A percentile compares a stretch with the other conserved stretches of the same genome.
These are phyloP conservation scores for Macrocystidia cucumis DNA, from an alignment of 1,284 basidiomycete genomes.

Conservation along the genomic window DNA sequence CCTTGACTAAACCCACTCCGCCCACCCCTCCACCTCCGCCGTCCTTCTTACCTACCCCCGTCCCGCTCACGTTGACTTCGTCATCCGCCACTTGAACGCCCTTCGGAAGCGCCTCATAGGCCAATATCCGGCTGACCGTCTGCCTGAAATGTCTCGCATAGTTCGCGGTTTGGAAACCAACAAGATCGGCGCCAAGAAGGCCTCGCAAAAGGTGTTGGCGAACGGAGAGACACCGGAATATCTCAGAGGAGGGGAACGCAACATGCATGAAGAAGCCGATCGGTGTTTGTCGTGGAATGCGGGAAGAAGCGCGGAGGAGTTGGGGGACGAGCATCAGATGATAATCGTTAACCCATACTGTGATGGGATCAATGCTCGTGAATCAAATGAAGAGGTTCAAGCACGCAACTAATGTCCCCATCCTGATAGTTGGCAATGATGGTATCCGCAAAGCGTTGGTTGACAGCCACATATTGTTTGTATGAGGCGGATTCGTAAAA, in stretches of 20 bases:
- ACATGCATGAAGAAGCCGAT: constrained; percentile 90
- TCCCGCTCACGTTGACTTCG: too few relatives aligned
- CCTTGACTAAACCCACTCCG: constrained; percentile 14
- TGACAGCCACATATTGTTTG: constrained; percentile 76
- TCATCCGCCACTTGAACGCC: constrained; percentile 59
- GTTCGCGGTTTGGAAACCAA: constrained; percentile 83
- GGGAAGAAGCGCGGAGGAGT: constrained; percentile 52
- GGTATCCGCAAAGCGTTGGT: constrained; percentile 76
- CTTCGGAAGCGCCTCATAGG: constrained; percentile 77
- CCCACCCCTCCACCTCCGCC: too few relatives aligned
- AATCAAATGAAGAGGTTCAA: constrained; percentile 12
- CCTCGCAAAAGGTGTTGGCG: constrained; percentile 63
- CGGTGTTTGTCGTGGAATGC: constrained; percentile 49
- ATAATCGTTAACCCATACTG: constrained; percentile 79
- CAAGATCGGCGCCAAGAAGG: constrained; percentile 54
- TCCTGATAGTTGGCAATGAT: constrained; percentile 70
- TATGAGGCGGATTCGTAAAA: constrained; percentile 76
- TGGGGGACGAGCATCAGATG: constrained; percentile 81
- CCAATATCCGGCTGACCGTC: constrained; percentile 77
- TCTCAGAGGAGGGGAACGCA: constrained; percentile 83
- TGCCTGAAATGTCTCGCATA: constrained; percentile 76
- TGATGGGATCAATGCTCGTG: constrained; percentile 5
- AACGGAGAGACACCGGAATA: constrained; percentile 77
- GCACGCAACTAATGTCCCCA: constrained; percentile 81
- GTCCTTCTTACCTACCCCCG: too few relatives aligned